A percentile compares a stretch with the other conserved stretches of the same genome.
phyloP scores from a whole-genome alignment of 2,329 filamentous ascomycete species.

The Aspergillus terreus region DNA sequence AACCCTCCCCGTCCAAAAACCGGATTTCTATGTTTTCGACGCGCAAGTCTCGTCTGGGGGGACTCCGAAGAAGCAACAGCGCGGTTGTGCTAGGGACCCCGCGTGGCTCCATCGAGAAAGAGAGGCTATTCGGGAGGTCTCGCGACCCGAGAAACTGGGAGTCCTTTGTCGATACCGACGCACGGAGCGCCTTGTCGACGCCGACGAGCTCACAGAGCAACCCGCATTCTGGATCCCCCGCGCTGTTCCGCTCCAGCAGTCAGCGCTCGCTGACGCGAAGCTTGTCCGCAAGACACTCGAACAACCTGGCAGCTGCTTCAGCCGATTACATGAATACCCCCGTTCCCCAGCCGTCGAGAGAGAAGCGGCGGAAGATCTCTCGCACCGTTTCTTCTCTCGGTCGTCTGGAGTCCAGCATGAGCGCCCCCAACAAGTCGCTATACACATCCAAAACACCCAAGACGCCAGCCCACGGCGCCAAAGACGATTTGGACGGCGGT shows the following conservation, averaged over 20 bases:
- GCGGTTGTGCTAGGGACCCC: conserved; percentile 58
- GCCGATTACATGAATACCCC: conserved; percentile 46
- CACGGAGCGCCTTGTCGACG: conserved; percentile 72
- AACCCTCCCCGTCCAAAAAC: conserved; percentile 63
- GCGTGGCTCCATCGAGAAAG: conserved; percentile 50
- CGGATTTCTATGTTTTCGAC: conserved; percentile 47
- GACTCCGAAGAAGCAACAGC: conserved; percentile 68
- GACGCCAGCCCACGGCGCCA: conserved; percentile 24
- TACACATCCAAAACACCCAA: conserved; percentile 25
- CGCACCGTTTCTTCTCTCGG: conserved; percentile 61
- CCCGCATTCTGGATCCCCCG: conserved; percentile 66
- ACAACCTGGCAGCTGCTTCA: conserved; percentile 30
- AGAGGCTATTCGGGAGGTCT: conserved; percentile 66
- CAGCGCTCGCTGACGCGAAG: conserved; percentile 48
- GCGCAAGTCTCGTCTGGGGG: conserved; percentile 48
- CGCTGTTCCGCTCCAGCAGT: conserved; percentile 69
- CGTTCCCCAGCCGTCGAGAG: conserved; percentile 40
- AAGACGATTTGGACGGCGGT: conserved; percentile 46
- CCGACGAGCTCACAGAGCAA: conserved; percentile 75
- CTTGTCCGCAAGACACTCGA: conserved; percentile 54
- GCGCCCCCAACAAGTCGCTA: conserved; percentile 29
- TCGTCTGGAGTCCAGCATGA: conserved; percentile 51
- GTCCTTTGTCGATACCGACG: conserved; percentile 78
- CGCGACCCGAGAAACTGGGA: conserved; percentile 89
- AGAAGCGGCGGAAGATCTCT: conserved; percentile 61